Conservation (phyloP, 2,329 filamentous ascomycete species). For the Diaporthe helianthi region DNA sequence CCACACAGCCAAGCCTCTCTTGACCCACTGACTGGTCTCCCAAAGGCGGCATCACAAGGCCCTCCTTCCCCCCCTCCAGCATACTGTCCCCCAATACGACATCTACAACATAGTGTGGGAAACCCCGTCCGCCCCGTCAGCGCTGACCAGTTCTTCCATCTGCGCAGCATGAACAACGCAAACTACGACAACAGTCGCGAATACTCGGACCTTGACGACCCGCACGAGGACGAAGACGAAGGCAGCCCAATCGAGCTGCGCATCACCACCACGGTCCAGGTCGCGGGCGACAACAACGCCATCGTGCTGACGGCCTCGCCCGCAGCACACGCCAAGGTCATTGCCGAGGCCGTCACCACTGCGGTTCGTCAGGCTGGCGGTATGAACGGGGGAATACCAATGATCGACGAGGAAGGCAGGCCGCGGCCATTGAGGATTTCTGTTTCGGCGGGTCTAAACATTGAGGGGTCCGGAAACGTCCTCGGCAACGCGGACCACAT, state of each 20-base stretch:
- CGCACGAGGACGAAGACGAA: slow-evolving; percentile 37
- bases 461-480: slow-evolving; percentile 54
- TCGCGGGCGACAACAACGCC: slow-evolving; percentile 57
- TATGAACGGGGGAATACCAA: slow-evolving; percentile 48
- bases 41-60: slow-evolving; percentile 2
- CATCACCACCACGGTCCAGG: slow-evolving; percentile 55
- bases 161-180: background rate
- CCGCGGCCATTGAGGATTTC: slow-evolving; percentile 51
- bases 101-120: background rate
- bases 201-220: slow-evolving; percentile 34
- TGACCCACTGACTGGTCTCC: slow-evolving; percentile 20
- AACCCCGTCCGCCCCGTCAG: background rate
- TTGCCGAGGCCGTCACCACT: slow-evolving; percentile 53
- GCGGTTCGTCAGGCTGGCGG: slow-evolving; percentile 53
- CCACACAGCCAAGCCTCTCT: background rate
- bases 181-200: background rate
- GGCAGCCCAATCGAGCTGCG: slow-evolving; percentile 52
- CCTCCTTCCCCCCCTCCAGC: slow-evolving; percentile 34
- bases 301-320: slow-evolving; percentile 51
- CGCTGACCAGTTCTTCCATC: background rate
- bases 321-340: slow-evolving; percentile 48
- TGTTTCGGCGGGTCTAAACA: slow-evolving; percentile 54
- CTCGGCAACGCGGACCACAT: slow-evolving; percentile 44
- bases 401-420: slow-evolving; percentile 54
- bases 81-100: slow-evolving; percentile 27